Evolutionary conservation across 2,329 filamentous ascomycete species (phyloP).

Genomic region (Penicillium sp.): DNA sequence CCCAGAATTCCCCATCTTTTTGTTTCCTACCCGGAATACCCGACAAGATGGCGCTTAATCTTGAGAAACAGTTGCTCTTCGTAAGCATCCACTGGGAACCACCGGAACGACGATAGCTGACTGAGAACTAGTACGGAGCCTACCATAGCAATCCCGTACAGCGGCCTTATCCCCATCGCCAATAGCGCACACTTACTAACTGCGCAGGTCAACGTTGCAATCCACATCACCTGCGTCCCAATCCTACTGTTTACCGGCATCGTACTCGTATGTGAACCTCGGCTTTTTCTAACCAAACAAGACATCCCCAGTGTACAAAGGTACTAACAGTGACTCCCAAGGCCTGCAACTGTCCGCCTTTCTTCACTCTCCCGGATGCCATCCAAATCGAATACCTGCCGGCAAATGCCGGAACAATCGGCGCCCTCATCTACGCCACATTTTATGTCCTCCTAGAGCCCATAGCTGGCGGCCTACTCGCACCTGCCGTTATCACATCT

Average conservation of each 20-base stretch:
- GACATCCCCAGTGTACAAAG: background rate
- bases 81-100: conserved; percentile 48
- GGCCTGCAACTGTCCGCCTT: conserved; percentile 57
- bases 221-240: conserved; percentile 65
- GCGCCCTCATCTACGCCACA: conserved; percentile 64
- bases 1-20: conserved; percentile 1
- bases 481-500: conserved; percentile 71
- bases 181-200: conserved; percentile 20
- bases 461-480: conserved; percentile 77
- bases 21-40: background rate
- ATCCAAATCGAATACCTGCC: conserved; percentile 59
- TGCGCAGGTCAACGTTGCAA: conserved; percentile 61
- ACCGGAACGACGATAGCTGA: conserved; percentile 17
- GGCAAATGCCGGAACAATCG: conserved; percentile 59
- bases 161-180: conserved; percentile 7
- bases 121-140: conserved; percentile 58
- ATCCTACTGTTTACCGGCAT: conserved; percentile 60
- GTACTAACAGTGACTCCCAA: conserved; percentile 26
- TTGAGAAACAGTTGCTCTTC: conserved; percentile 66
- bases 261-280: conserved; percentile 53
- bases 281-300: background rate
- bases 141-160: conserved; percentile 65
- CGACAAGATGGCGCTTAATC: conserved; percentile 52
- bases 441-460: conserved; percentile 93
- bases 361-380: conserved; percentile 55